These are phyloP conservation scores for Suillus luteus DNA, from an alignment of 768 basidiomycete genomes.

Conservation along the genomic window DNA sequence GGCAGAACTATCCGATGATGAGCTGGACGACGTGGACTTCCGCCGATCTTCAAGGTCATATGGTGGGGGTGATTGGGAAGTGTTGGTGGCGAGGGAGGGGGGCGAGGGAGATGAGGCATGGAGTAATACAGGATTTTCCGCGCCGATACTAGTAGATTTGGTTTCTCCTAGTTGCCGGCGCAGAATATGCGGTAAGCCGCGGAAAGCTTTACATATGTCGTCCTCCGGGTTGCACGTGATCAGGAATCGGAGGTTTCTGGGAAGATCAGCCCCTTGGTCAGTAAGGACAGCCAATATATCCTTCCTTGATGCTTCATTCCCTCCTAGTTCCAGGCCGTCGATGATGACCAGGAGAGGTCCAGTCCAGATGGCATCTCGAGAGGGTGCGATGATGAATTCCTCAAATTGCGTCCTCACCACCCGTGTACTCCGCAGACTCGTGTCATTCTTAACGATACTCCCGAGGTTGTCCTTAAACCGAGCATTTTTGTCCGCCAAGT, in stretches of 20 bases:
- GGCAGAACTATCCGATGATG: not conserved
- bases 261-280: not conserved
- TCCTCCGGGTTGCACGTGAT: slow-evolving; percentile 2
- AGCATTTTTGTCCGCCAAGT: slow-evolving; percentile 33
- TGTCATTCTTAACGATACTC: slow-evolving; percentile 18
- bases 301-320: slow-evolving; percentile 1
- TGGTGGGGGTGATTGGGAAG: not conserved
- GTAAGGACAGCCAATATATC: slow-evolving; percentile 1
- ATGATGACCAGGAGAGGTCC: slow-evolving; percentile 10
- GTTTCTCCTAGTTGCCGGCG: slow-evolving; percentile 2
- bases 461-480: slow-evolving; percentile 23
- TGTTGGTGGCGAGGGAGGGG: not conserved
- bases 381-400: slow-evolving; percentile 5
- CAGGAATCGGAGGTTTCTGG: not conserved
- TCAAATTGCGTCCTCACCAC: not conserved
- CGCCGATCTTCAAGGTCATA: not conserved
- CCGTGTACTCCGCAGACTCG: not conserved
- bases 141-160: not conserved
- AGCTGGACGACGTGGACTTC: not conserved
- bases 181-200: not conserved
- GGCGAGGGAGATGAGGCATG: not conserved
- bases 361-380: not conserved
- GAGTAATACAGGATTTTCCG: not conserved
- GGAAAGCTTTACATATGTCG: slow-evolving; percentile 1
- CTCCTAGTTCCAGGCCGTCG: slow-evolving; percentile 7